Evolutionary conservation across 805 yeast species (phyloP).

Genomic region (Millerozyma acaciae): DNA sequence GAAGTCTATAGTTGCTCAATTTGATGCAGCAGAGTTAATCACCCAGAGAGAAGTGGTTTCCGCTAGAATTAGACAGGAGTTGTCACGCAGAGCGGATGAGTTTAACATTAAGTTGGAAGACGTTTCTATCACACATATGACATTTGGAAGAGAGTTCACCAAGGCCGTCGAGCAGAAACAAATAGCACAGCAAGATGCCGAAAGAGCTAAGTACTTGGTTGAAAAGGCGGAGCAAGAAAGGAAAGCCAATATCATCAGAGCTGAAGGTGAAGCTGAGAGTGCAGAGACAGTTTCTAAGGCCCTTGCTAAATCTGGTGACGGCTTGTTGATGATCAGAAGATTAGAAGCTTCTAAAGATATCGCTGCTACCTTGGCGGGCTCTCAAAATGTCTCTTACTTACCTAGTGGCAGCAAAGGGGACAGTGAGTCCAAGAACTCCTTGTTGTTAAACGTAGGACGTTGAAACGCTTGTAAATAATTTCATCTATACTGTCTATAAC

Average conservation of each 20-base stretch:
- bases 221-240: slow-evolving; percentile 97
- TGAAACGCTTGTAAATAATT: slow-evolving; percentile 18
- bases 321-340: slow-evolving; percentile 87
- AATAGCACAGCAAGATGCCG: slow-evolving; percentile 99
- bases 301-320: slow-evolving; percentile 91
- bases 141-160: slow-evolving; percentile 94
- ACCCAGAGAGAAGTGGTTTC: slow-evolving; percentile 96
- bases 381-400: slow-evolving; percentile 84
- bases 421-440: slow-evolving; percentile 45
- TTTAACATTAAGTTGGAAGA: slow-evolving; percentile 91
- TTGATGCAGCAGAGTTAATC: slow-evolving; percentile 93
- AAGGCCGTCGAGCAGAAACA: slow-evolving; percentile 98
- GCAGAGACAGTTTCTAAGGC: slow-evolving; percentile 95
- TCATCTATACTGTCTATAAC: slow-evolving; percentile 1
- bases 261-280: slow-evolving; percentile 99
- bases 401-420: slow-evolving; percentile 51
- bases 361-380: slow-evolving; percentile 78
- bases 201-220: slow-evolving; percentile 88
- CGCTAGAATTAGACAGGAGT: slow-evolving; percentile 81
- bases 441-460: slow-evolving; percentile 69
- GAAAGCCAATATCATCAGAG: slow-evolving; percentile 90
- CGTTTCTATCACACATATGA: slow-evolving; percentile 96
- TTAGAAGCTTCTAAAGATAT: slow-evolving; percentile 96
- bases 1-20: slow-evolving; percentile 87
- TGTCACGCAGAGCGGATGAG: slow-evolving; percentile 77